A percentile compares a stretch with the other conserved stretches of the same genome.
phyloP scores from a whole-genome alignment of 768 basidiomycete genomes.

The Pisolithus microcarpus region DNA sequence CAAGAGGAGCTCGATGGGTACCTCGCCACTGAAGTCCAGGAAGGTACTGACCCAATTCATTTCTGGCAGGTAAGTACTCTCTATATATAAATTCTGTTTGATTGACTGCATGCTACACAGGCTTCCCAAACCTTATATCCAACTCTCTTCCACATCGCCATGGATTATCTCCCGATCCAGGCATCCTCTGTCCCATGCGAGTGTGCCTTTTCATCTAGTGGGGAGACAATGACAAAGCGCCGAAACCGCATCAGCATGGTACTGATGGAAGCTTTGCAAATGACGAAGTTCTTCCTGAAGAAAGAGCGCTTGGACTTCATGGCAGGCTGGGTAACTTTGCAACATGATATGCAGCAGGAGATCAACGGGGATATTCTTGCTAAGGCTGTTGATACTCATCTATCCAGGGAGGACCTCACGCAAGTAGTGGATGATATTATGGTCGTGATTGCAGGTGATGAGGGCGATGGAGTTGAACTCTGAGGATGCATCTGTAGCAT shows the following conservation, averaged over 20 bases:
- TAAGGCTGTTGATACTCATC: neutral
- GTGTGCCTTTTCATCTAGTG: neutral
- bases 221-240: neutral
- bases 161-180: neutral
- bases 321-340: neutral
- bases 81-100: neutral
- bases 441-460: too few species aligned
- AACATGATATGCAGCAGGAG: neutral
- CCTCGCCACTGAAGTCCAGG: too few species aligned
- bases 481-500: too few species aligned
- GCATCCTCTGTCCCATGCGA: neutral
- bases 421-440: too few species aligned
- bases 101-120: neutral
- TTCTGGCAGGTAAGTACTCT: too few species aligned
- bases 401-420: too few species aligned
- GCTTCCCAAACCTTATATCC: neutral
- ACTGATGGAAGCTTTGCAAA: conserved; percentile 13
- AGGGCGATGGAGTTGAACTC: too few species aligned
- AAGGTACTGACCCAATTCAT: too few species aligned
- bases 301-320: conserved; percentile 1
- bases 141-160: neutral
- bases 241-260: neutral
- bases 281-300: conserved; percentile 8
- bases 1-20: too few species aligned
- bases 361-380: neutral